phyloP scores from a whole-genome alignment of 2,329 filamentous ascomycete species.

The Claviceps monticola region DNA sequence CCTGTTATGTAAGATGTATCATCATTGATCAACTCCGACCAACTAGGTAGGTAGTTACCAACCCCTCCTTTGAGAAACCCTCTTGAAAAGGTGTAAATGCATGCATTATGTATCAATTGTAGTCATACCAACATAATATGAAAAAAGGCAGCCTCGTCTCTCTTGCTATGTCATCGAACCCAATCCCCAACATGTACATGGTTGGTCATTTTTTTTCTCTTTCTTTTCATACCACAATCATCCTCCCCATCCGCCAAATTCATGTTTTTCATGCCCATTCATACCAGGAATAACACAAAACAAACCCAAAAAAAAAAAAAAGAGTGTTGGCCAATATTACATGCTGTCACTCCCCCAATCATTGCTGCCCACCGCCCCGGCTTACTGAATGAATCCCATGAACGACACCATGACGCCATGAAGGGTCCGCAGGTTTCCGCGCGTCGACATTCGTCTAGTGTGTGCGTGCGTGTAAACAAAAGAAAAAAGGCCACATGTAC shows the following conservation, averaged over 20 bases:
- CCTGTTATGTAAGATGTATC: too few relatives aligned
- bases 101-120: background rate
- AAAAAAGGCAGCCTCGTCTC: background rate
- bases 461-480: background rate
- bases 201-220: background rate
- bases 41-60: too few relatives aligned
- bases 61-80: background rate
- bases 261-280: background rate
- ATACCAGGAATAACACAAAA: background rate
- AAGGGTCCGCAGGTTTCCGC: background rate
- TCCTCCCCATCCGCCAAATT: background rate
- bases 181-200: background rate
- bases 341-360: background rate
- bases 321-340: background rate
- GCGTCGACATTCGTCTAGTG: background rate
- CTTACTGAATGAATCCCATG: background rate
- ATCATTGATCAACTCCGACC: too few relatives aligned
- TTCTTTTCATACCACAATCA: background rate
- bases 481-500: background rate
- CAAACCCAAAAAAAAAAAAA: background rate
- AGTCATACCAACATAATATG: background rate
- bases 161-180: background rate
- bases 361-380: background rate
- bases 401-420: background rate
- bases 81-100: background rate